Conservation (phyloP, 2,329 filamentous ascomycete genomes). For the Chrysoporthe austroafricana region DNA sequence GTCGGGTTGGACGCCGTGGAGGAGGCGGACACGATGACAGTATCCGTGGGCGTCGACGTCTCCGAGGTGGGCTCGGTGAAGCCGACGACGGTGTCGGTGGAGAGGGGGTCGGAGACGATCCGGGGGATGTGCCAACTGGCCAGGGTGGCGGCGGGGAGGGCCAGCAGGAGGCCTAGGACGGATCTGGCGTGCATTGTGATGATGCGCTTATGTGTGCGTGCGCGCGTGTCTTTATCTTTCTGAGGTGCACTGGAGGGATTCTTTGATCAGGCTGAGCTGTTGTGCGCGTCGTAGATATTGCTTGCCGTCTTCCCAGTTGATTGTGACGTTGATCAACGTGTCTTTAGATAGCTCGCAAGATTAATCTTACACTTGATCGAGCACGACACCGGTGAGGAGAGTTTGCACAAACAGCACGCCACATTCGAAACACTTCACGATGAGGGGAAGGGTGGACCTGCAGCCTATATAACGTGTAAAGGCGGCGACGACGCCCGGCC, state of each 20-base stretch:
- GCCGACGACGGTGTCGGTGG: neutral
- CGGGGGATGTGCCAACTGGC: neutral
- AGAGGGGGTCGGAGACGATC: neutral
- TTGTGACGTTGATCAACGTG: neutral
- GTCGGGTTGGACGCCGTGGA: neutral
- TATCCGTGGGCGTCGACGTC: neutral
- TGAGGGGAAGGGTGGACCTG: neutral
- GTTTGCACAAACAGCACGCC: neutral
- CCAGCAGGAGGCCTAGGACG: conserved; percentile 7
- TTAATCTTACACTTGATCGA: neutral
- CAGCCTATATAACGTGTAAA: neutral
- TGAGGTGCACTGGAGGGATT: neutral
- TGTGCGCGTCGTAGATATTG: neutral
- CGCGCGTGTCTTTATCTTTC: neutral
- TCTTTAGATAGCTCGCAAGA: neutral
- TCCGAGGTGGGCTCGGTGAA: conserved; percentile 11
- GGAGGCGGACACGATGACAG: conserved; percentile 4
- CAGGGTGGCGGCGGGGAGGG: neutral
- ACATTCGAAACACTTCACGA: conserved; percentile 9
- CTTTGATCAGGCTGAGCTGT: neutral
- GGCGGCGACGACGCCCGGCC: neutral
- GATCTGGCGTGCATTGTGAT: neutral
- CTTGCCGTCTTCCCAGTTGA: neutral
- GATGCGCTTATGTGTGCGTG: neutral
- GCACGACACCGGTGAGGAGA: neutral